These are phyloP conservation scores for Xylaria telfairii DNA, from an alignment of 495 filamentous ascomycete species.

Conservation along the genomic window DNA sequence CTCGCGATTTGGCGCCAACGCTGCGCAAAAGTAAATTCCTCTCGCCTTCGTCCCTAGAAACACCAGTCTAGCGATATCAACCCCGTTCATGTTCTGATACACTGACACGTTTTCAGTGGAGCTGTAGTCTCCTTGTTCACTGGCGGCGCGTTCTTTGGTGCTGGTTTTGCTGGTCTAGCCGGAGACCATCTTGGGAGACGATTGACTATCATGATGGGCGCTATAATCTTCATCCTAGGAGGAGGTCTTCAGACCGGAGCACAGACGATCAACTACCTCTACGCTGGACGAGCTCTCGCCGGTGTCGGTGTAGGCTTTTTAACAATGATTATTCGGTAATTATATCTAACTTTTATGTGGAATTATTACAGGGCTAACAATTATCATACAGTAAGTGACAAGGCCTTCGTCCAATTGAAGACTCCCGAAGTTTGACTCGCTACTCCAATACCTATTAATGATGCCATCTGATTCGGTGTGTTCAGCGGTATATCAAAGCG, in stretches of 20 bases:
- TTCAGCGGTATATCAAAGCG: slow-evolving; percentile 57
- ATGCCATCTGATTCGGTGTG: slow-evolving; percentile 47
- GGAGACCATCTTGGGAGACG: slow-evolving; percentile 53
- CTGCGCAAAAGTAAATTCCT: slow-evolving; percentile 59
- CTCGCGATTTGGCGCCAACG: slow-evolving; percentile 56
- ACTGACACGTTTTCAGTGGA: slow-evolving; percentile 50
- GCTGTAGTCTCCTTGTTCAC: slow-evolving; percentile 75
- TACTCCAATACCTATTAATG: slow-evolving; percentile 47
- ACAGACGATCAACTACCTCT: slow-evolving; percentile 42
- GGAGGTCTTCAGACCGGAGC: slow-evolving; percentile 50
- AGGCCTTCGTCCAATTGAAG: not conserved
- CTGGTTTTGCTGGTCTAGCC: slow-evolving; percentile 55
- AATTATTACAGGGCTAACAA: not conserved
- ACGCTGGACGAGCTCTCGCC: slow-evolving; percentile 47
- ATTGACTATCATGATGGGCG: slow-evolving; percentile 49
- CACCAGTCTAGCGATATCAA: not conserved
- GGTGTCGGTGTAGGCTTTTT: slow-evolving; percentile 55
- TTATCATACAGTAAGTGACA: not conserved
- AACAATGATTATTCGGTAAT: slow-evolving; percentile 55
- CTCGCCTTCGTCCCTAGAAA: not conserved
- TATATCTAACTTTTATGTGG: not conserved
- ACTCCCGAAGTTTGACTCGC: not conserved
- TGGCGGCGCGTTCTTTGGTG: slow-evolving; percentile 64
- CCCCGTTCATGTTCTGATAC: not conserved
- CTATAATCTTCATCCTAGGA: slow-evolving; percentile 48